phyloP scores from a whole-genome alignment of 2,329 filamentous ascomycete species.

The Sclerotinia trifoliorum region DNA sequence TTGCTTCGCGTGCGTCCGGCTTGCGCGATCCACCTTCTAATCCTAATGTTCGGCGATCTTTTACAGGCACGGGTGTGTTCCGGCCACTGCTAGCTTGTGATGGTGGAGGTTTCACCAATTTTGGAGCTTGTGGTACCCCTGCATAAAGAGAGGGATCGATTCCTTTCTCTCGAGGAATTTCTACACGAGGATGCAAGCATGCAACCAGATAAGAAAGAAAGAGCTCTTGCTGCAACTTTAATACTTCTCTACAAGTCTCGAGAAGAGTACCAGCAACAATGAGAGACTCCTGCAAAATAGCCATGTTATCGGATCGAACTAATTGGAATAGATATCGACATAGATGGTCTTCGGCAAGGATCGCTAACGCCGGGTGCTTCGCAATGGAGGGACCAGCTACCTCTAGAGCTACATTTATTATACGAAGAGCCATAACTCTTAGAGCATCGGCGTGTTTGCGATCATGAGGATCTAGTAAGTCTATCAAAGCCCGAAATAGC shows the following conservation, averaged over 20 bases:
- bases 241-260: constrained; percentile 82
- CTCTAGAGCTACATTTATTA: constrained; percentile 95
- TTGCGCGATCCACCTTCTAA: constrained; percentile 89
- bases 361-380: constrained; percentile 82
- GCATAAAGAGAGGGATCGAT: constrained; percentile 92
- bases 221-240: constrained; percentile 95
- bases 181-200: constrained; percentile 89
- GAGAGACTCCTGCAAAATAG: constrained; percentile 87
- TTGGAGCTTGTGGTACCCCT: constrained; percentile 88
- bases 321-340: constrained; percentile 96
- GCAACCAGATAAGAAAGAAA: constrained; percentile 93
- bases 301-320: constrained; percentile 93
- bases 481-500: constrained; percentile 88
- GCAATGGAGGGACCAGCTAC: constrained; percentile 95
- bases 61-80: constrained; percentile 85
- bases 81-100: constrained; percentile 76
- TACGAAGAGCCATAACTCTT: constrained; percentile 94
- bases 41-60: constrained; percentile 88
- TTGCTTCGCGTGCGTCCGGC: constrained; percentile 92
- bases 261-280: constrained; percentile 88
- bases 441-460: constrained; percentile 90
- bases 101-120: constrained; percentile 74
- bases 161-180: constrained; percentile 84
- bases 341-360: constrained; percentile 85
- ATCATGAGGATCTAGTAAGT: constrained; percentile 90